These are phyloP conservation scores for Fomes fomentarius DNA, from an alignment of 1,284 basidiomycete genomes.

Conservation along the genomic window DNA sequence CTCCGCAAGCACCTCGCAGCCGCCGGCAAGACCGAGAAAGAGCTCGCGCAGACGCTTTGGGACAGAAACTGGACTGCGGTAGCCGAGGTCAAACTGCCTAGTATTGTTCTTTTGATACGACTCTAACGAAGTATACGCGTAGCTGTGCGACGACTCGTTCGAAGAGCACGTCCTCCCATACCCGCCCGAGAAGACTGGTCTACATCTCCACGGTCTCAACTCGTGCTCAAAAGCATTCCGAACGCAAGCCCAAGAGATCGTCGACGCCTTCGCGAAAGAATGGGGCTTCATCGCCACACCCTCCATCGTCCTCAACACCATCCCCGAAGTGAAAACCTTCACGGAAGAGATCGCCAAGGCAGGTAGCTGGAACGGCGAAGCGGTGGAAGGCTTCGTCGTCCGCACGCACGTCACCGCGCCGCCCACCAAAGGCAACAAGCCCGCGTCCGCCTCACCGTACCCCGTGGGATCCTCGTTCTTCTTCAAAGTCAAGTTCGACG, in stretches of 20 bases:
- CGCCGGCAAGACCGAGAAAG: slow-evolving; percentile 69
- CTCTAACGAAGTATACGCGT: not conserved
- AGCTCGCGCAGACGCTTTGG: slow-evolving; percentile 82
- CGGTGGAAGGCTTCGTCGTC: slow-evolving; percentile 97
- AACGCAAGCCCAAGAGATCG: slow-evolving; percentile 70
- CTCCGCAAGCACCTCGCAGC: slow-evolving; percentile 70
- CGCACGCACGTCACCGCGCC: slow-evolving; percentile 67
- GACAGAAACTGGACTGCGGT: slow-evolving; percentile 88
- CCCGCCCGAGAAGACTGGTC: slow-evolving; percentile 80
- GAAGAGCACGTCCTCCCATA: slow-evolving; percentile 97
- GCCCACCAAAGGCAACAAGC: slow-evolving; percentile 35
- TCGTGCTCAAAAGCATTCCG: slow-evolving; percentile 70
- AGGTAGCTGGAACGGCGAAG: slow-evolving; percentile 83
- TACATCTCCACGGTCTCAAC: slow-evolving; percentile 95
- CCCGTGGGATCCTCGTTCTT: slow-evolving; percentile 86
- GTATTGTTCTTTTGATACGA: too few relatives aligned
- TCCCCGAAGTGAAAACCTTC: slow-evolving; percentile 76
- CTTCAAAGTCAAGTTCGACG: slow-evolving; percentile 99
- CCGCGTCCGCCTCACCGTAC: slow-evolving; percentile 62
- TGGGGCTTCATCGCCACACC: slow-evolving; percentile 93
- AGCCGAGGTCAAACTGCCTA: slow-evolving; percentile 72
- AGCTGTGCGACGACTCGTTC: slow-evolving; percentile 97
- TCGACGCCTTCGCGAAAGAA: slow-evolving; percentile 82
- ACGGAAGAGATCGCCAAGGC: slow-evolving; percentile 69
- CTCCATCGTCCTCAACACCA: slow-evolving; percentile 60